A percentile compares a stretch with the other conserved stretches of the same genome.
Conservation (phyloP, 2,329 filamentous ascomycete species). For the Botrytis pseudocinerea region DNA sequence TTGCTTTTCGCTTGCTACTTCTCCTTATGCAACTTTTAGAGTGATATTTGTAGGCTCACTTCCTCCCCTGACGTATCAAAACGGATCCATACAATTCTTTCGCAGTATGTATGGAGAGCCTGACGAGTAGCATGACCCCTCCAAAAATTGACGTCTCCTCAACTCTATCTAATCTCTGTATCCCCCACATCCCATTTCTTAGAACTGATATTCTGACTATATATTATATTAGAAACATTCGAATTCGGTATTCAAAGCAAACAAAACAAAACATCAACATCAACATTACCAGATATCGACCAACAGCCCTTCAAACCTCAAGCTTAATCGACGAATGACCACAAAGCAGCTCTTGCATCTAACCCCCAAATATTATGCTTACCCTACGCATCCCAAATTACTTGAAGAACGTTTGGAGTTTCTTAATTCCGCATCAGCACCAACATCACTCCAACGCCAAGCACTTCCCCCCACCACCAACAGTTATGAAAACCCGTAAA, state of each 20-base stretch:
- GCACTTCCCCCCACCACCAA: background rate
- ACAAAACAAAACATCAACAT: background rate
- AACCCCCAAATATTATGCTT: background rate
- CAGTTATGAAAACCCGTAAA: background rate
- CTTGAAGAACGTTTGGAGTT: background rate
- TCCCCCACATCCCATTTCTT: background rate
- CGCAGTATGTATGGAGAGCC: background rate
- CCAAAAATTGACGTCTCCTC: background rate
- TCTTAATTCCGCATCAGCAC: background rate
- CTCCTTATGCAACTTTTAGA: background rate
- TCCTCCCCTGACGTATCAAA: background rate
- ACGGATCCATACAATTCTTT: background rate
- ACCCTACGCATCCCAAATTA: background rate
- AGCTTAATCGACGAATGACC: background rate
- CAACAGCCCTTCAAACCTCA: background rate
- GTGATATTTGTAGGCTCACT: background rate
- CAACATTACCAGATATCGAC: background rate
- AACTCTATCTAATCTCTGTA: background rate
- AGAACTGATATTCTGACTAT: background rate
- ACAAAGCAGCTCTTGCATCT: background rate
- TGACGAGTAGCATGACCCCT: background rate
- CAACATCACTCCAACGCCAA: background rate
- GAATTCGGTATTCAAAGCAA: background rate
- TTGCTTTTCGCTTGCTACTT: background rate
- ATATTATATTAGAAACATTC: background rate